Percentiles rank a stretch among this genome's conserved stretches.
Conservation (phyloP, 1,139 yeast species). For the Blastobotrys indianensis region DNA sequence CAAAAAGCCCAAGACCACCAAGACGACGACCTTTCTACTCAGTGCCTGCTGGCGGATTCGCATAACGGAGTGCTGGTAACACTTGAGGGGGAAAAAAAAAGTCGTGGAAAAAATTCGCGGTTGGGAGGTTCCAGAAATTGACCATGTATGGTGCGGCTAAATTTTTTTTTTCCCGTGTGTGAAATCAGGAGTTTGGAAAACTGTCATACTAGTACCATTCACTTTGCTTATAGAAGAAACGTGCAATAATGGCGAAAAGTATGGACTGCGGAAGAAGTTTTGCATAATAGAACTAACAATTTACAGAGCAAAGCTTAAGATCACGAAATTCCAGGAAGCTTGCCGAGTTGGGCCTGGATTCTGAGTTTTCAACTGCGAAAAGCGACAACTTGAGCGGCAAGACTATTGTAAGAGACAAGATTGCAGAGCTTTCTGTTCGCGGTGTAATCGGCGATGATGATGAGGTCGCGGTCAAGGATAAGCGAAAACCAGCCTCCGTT, state of each 20-base stretch:
- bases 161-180: neutral
- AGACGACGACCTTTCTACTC: too few species aligned
- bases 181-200: too few species aligned
- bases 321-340: slow-evolving; percentile 5
- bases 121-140: too few species aligned
- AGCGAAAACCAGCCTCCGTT: slow-evolving; percentile 2
- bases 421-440: slow-evolving; percentile 31
- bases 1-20: neutral
- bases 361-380: neutral
- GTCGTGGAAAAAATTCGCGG: too few species aligned
- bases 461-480: slow-evolving; percentile 5
- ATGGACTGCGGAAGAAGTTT: neutral
- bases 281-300: neutral
- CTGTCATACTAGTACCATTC: too few species aligned
- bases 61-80: neutral
- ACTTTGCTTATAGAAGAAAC: neutral
- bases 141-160: neutral
- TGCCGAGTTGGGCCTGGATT: slow-evolving; percentile 4
- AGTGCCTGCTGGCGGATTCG: slow-evolving; percentile 1
- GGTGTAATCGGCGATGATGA: slow-evolving; percentile 20
- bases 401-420: slow-evolving; percentile 26
- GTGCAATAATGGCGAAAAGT: slow-evolving; percentile 4
- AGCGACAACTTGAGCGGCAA: slow-evolving; percentile 22
- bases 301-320: slow-evolving; percentile 4
- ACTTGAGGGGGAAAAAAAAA: neutral